phyloP scores from a whole-genome alignment of 257 asterid genomes.

The Leptodermis oblonga region DNA sequence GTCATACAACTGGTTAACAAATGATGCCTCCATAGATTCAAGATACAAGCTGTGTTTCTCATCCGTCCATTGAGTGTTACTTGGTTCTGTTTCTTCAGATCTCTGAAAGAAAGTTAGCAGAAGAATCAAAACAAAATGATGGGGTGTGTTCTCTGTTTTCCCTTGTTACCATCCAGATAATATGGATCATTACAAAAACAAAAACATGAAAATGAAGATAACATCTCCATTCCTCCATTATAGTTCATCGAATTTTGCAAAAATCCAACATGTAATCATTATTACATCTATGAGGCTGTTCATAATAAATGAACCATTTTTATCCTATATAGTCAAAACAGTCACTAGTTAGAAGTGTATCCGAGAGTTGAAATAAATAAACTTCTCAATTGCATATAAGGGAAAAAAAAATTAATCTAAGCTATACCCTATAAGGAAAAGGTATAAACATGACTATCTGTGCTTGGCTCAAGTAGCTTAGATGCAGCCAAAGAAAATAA shows the following conservation, averaged over 20 bases:
- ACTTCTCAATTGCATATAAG: background rate
- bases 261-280: background rate
- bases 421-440: background rate
- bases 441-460: background rate
- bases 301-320: background rate
- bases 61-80: conserved; percentile 52
- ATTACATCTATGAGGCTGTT: background rate
- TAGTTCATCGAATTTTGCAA: background rate
- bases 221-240: background rate
- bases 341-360: background rate
- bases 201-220: background rate
- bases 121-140: conserved; percentile 9
- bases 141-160: background rate
- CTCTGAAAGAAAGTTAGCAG: conserved; percentile 20
- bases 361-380: background rate
- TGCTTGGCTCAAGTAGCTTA: too few relatives aligned
- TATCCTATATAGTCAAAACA: background rate
- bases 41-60: conserved; percentile 65
- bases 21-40: conserved; percentile 65
- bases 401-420: background rate
- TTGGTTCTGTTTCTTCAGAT: conserved; percentile 28
- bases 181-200: background rate
- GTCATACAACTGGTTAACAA: conserved; percentile 56
- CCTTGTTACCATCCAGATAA: background rate
- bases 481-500: background rate